Evolutionary conservation across 306 rosid genomes (phyloP).

Genomic region (Sindora glabra): DNA sequence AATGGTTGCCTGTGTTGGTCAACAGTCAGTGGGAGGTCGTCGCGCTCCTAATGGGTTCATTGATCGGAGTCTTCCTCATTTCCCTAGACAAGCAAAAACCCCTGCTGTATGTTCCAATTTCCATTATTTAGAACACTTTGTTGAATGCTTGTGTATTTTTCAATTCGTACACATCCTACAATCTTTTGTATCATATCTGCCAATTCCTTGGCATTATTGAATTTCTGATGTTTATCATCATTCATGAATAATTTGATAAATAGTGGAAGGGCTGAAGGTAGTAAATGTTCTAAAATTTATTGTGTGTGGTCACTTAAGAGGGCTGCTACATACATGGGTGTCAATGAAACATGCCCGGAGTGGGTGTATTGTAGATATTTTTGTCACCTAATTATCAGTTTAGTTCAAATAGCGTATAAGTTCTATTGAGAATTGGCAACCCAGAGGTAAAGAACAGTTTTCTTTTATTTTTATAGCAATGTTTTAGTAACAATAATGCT

Average conservation of each 20-base stretch:
- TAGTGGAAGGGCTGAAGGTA: background rate
- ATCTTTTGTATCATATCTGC: background rate
- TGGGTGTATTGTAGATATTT: too few relatives aligned
- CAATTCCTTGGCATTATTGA: background rate
- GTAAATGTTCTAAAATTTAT: background rate
- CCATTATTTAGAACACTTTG: background rate
- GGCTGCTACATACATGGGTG: too few relatives aligned
- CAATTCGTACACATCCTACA: background rate
- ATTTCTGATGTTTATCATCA: background rate
- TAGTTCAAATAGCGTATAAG: too few relatives aligned
- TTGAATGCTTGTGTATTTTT: background rate
- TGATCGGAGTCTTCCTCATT: conserved; percentile 97
- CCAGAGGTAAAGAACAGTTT: background rate
- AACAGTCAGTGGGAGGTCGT: conserved; percentile 85
- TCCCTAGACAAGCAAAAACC: conserved; percentile 57
- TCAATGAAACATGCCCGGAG: too few relatives aligned
- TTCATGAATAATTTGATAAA: conserved; percentile 9
- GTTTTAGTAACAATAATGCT: too few relatives aligned
- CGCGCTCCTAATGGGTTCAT: conserved; percentile 94
- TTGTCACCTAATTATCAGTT: too few relatives aligned
- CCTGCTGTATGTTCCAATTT: conserved; percentile 65
- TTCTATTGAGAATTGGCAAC: background rate
- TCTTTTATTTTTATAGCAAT: background rate
- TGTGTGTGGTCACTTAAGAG: too few relatives aligned
- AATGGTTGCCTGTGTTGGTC: conserved; percentile 97